Percentiles rank a stretch among this genome's conserved stretches.
Evolutionary conservation across 768 basidiomycete genomes (phyloP).

Genomic region (Suillus luteus): DNA sequence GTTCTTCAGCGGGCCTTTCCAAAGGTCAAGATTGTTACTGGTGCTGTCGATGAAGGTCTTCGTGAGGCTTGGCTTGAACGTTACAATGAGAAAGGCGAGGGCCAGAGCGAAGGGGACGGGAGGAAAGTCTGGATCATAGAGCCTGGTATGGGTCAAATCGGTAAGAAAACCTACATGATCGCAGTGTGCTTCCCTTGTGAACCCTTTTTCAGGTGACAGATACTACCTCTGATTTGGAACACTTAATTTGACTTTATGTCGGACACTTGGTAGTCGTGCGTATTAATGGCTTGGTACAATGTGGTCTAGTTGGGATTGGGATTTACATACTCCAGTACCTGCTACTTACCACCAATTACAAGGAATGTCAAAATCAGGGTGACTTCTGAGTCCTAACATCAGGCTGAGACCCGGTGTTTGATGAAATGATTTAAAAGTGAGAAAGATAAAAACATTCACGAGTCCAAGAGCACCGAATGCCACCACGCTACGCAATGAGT

Average conservation of each 20-base stretch:
- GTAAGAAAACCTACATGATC: slow-evolving; percentile 38
- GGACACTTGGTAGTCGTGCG: neutral
- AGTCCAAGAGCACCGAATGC: too few relatives aligned
- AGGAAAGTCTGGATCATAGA: slow-evolving; percentile 81
- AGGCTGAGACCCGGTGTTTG: too few relatives aligned
- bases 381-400: too few relatives aligned
- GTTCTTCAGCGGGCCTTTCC: slow-evolving; percentile 86
- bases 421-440: too few relatives aligned
- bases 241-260: neutral
- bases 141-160: slow-evolving; percentile 89
- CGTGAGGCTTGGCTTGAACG: slow-evolving; percentile 72
- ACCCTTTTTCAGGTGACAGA: slow-evolving; percentile 6
- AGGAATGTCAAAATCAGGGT: too few relatives aligned
- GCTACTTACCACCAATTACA: neutral
- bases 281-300: neutral
- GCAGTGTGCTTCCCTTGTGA: neutral
- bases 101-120: slow-evolving; percentile 46
- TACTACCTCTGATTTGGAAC: slow-evolving; percentile 6
- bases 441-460: too few relatives aligned
- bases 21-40: slow-evolving; percentile 78
- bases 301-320: neutral
- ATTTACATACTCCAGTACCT: neutral
- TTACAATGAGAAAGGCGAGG: slow-evolving; percentile 48
- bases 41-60: slow-evolving; percentile 78
- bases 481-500: too few relatives aligned